Conservation (phyloP, 2,329 filamentous ascomycete species). For the Cercospora canescens region DNA sequence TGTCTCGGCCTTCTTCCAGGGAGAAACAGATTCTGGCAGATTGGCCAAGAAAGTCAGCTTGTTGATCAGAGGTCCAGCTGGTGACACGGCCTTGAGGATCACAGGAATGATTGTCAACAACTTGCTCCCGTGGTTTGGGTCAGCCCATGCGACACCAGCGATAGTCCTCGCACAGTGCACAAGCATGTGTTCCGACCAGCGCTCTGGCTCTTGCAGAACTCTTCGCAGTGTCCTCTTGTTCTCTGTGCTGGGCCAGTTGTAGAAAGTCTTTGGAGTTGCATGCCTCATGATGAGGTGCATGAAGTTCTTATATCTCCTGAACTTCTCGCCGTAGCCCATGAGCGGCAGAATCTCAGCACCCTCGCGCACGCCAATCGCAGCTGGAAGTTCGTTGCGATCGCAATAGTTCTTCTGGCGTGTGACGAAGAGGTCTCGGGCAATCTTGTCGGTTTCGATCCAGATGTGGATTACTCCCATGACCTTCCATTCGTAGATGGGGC, state of each 20-base stretch:
- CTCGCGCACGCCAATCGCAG: constrained; percentile 33
- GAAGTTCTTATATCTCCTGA: constrained; percentile 37
- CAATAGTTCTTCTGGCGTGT: constrained; percentile 35
- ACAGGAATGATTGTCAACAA: constrained; percentile 35
- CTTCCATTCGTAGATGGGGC: constrained; percentile 39
- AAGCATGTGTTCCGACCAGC: constrained; percentile 37
- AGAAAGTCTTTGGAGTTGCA: constrained; percentile 33
- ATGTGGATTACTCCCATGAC: constrained; percentile 36
- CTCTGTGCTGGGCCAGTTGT: constrained; percentile 34
- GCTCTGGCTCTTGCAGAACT: constrained; percentile 33
- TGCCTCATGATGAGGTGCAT: constrained; percentile 38
- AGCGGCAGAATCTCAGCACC: constrained; percentile 36
- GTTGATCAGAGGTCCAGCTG: constrained; percentile 36
- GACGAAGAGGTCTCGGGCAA: constrained; percentile 37
- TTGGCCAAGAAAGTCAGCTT: constrained; percentile 36
- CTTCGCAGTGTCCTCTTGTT: constrained; percentile 37
- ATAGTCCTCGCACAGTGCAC: constrained; percentile 37
- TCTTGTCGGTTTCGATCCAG: constrained; percentile 39
- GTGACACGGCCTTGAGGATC: constrained; percentile 37
- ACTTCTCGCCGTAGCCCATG: constrained; percentile 35
- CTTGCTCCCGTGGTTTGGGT: constrained; percentile 37
- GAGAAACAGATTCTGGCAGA: constrained; percentile 33
- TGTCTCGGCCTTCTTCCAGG: constrained; percentile 33
- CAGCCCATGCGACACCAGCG: constrained; percentile 36
- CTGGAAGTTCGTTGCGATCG: constrained; percentile 38